These are phyloP conservation scores for Fraxinus xanthoxyloides DNA, from an alignment of 305 asterid species.

Conservation along the genomic window DNA sequence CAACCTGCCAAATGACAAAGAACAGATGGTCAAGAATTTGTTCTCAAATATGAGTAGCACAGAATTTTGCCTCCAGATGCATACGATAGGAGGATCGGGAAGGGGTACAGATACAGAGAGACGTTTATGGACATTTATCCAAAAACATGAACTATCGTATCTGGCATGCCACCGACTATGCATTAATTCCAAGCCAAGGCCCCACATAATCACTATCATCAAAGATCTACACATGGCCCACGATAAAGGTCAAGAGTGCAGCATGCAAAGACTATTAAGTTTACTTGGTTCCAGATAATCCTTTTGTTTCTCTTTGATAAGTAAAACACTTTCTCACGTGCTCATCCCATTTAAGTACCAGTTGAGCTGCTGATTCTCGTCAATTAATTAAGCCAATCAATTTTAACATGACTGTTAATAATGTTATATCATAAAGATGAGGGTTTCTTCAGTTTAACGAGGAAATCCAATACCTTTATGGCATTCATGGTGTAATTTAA, in stretches of 20 bases:
- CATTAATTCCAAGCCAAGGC: background rate
- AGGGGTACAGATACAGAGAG: background rate
- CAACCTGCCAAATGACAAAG: constrained; percentile 56
- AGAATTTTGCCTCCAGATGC: background rate
- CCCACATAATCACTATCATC: background rate
- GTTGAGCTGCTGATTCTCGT: background rate
- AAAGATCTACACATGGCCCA: background rate
- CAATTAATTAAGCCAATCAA: background rate
- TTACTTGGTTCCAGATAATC: background rate
- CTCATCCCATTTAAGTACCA: background rate
- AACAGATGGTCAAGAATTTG: constrained; percentile 12
- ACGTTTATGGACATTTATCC: background rate
- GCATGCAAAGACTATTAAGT: background rate
- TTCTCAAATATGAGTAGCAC: background rate
- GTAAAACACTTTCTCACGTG: background rate
- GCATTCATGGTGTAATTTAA: background rate
- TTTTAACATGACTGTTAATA: background rate
- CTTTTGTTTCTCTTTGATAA: background rate
- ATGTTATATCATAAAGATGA: background rate
- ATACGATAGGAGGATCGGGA: background rate
- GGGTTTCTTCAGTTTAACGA: background rate
- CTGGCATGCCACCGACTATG: background rate
- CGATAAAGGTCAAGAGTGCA: background rate
- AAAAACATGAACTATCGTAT: background rate
- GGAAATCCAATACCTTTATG: background rate